A percentile compares a stretch with the other conserved stretches of the same genome.
phyloP scores from a whole-genome alignment of 768 basidiomycete species.

The Termitomyces bulborhizus region DNA sequence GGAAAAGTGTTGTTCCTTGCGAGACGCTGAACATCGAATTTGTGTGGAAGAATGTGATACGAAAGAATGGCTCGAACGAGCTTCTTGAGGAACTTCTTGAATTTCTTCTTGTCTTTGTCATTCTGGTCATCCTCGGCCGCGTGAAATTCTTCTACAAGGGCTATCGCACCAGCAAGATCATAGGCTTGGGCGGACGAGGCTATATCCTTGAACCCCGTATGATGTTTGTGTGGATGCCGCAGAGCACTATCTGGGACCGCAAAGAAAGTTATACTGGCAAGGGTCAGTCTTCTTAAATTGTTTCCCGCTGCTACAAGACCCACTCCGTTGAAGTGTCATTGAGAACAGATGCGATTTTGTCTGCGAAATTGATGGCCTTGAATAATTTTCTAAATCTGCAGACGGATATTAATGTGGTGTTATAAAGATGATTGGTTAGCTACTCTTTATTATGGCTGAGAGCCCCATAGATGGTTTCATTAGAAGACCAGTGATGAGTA shows the following conservation, averaged over 20 bases:
- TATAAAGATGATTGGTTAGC: background rate
- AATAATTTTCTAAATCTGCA: slow-evolving; percentile 18
- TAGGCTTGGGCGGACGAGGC: slow-evolving; percentile 7
- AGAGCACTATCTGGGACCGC: slow-evolving; percentile 44
- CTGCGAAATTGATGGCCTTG: slow-evolving; percentile 20
- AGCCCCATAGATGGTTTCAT: slow-evolving; percentile 9
- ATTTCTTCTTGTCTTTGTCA: slow-evolving; percentile 35
- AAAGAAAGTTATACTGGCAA: slow-evolving; percentile 46
- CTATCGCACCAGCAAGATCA: slow-evolving; percentile 17
- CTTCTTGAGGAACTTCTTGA: slow-evolving; percentile 49
- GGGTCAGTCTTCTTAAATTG: background rate
- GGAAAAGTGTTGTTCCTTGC: slow-evolving; percentile 49
- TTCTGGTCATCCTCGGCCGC: slow-evolving; percentile 28
- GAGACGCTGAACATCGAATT: slow-evolving; percentile 30
- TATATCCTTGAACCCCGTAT: background rate
- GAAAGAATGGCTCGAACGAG: slow-evolving; percentile 48
- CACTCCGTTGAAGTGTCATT: slow-evolving; percentile 14
- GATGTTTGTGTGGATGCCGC: slow-evolving; percentile 14
- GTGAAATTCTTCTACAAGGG: slow-evolving; percentile 25
- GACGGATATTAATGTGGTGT: background rate
- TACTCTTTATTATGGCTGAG: slow-evolving; percentile 9
- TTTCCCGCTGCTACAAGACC: background rate
- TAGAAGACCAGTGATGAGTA: slow-evolving; percentile 1
- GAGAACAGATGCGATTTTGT: slow-evolving; percentile 13
- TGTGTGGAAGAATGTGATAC: slow-evolving; percentile 49